Evolutionary conservation across 2,329 filamentous ascomycete genomes (phyloP).

Genomic region (Neopestalotiopsis sp.): DNA sequence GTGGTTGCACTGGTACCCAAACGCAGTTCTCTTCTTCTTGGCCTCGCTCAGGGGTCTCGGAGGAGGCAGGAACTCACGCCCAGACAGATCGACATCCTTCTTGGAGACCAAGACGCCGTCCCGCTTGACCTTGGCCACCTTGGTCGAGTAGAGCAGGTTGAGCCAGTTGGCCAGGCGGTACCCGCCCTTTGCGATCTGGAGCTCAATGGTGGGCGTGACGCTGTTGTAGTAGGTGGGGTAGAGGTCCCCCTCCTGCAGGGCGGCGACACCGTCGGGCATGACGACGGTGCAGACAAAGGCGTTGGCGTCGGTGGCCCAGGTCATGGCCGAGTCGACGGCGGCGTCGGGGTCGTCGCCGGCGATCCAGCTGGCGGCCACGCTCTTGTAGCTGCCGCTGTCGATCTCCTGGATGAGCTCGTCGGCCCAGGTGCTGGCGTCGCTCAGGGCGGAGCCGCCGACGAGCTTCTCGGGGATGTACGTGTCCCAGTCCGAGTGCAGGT

Average conservation of each 20-base stretch:
- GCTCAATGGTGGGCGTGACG: constrained; percentile 45
- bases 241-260: constrained; percentile 43
- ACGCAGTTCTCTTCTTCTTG: constrained; percentile 32
- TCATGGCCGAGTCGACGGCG: constrained; percentile 41
- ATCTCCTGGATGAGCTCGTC: constrained; percentile 40
- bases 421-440: constrained; percentile 42
- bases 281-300: constrained; percentile 46
- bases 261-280: constrained; percentile 44
- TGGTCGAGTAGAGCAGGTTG: constrained; percentile 24
- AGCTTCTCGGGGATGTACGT: constrained; percentile 49
- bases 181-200: constrained; percentile 51
- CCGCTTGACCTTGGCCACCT: constrained; percentile 25
- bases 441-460: constrained; percentile 39
- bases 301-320: constrained; percentile 50
- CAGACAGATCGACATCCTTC: constrained; percentile 21
- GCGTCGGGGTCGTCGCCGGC: constrained; percentile 40
- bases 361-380: constrained; percentile 41
- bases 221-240: constrained; percentile 47
- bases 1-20: constrained; percentile 21
- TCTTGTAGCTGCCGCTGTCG: constrained; percentile 39
- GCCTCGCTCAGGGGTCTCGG: constrained; percentile 30
- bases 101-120: neutral
- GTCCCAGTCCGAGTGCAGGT: constrained; percentile 57
- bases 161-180: constrained; percentile 36
- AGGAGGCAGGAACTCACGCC: constrained; percentile 31